Conservation (phyloP, 2,329 filamentous ascomycete genomes). For the Fusarium siculi region DNA sequence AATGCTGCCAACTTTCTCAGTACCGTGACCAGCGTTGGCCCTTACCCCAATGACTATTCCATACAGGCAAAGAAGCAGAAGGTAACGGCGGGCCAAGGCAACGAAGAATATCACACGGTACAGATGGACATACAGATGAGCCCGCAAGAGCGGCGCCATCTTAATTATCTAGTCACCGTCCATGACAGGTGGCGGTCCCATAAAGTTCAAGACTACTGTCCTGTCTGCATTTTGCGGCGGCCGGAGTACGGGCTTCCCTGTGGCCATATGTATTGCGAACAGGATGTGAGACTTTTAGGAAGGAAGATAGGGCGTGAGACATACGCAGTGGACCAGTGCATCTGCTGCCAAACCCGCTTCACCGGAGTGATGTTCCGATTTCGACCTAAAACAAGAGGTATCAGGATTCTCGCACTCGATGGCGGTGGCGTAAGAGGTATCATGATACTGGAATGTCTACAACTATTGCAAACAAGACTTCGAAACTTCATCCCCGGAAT, state of each 20-base stretch:
- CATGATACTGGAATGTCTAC: background rate
- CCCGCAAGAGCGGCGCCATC: background rate
- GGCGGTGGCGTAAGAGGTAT: background rate
- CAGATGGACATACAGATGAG: background rate
- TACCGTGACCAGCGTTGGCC: too few relatives aligned
- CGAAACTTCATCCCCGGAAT: background rate
- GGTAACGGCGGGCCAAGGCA: background rate
- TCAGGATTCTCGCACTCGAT: background rate
- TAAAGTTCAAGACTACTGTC: background rate
- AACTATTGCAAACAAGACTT: background rate
- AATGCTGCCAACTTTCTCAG: too few relatives aligned
- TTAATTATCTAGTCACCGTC: background rate
- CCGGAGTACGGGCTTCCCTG: background rate
- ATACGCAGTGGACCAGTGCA: background rate
- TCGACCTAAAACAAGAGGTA: background rate
- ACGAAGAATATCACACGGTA: background rate
- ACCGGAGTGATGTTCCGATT: background rate
- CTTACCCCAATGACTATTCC: background rate
- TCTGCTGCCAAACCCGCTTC: background rate
- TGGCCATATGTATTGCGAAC: background rate
- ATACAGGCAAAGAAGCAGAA: background rate
- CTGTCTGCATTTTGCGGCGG: background rate
- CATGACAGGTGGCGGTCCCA: background rate
- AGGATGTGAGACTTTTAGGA: background rate
- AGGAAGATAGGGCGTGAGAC: background rate